Conservation (phyloP, 192 early-diverging fungal genomes). For the Rhizophagus clarus region DNA sequence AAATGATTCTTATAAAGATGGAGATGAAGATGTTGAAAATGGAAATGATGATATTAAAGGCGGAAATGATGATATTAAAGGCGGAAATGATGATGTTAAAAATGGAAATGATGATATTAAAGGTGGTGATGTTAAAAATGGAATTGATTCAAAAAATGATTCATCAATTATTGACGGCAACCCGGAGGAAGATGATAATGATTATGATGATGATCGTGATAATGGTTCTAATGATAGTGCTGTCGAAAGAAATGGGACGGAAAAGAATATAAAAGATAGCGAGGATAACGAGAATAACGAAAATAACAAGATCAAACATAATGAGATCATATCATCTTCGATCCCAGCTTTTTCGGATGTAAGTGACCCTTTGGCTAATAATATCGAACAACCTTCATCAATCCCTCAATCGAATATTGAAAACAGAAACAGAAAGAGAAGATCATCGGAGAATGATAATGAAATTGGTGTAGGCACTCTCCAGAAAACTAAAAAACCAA, state of each 20-base stretch:
- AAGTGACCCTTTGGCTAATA: too few species aligned
- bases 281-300: background rate
- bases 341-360: too few species aligned
- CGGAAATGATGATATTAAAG: too few species aligned
- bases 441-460: background rate
- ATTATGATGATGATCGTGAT: too few species aligned
- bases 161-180: too few species aligned
- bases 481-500: background rate
- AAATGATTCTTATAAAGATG: background rate
- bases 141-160: too few species aligned
- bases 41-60: too few species aligned
- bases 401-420: background rate
- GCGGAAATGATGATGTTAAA: background rate
- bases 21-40: background rate
- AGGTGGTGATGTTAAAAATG: background rate
- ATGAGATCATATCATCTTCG: too few species aligned
- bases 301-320: background rate
- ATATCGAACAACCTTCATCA: background rate
- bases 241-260: background rate
- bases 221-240: background rate
- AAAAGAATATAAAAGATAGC: too few species aligned
- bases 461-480: background rate
- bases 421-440: background rate
- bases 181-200: background rate
- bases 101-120: too few species aligned